Percentiles rank a stretch among this genome's conserved stretches.
Evolutionary conservation across 2,329 filamentous ascomycete genomes (phyloP).

Genomic region (Rhynchosporium graminicola): DNA sequence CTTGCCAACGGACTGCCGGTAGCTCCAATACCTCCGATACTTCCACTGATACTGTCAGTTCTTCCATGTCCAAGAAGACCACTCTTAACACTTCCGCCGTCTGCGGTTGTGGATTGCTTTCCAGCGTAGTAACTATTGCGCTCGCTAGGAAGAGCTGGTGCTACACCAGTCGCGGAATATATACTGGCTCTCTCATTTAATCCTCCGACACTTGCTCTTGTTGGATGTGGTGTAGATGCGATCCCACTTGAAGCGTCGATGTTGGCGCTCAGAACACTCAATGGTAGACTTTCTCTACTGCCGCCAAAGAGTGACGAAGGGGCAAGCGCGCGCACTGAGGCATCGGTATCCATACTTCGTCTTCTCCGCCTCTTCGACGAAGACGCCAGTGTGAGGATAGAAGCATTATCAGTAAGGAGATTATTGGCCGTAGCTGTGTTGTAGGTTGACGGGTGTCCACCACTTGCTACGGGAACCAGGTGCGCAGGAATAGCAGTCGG

Average conservation of each 20-base stretch:
- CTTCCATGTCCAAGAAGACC: constrained; percentile 74
- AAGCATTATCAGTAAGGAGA: constrained; percentile 80
- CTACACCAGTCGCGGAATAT: constrained; percentile 73
- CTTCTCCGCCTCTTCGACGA: constrained; percentile 77
- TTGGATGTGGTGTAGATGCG: constrained; percentile 56
- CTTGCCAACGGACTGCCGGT: constrained; percentile 63
- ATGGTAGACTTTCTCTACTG: constrained; percentile 75
- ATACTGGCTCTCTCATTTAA: constrained; percentile 71
- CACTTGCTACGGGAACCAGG: constrained; percentile 52
- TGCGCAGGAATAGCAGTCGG: constrained; percentile 74
- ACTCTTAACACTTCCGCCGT: constrained; percentile 78
- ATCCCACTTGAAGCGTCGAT: constrained; percentile 51
- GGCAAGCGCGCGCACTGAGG: constrained; percentile 80
- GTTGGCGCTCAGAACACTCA: constrained; percentile 76
- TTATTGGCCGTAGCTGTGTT: constrained; percentile 79
- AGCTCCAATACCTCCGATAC: constrained; percentile 59
- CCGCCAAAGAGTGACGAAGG: constrained; percentile 81
- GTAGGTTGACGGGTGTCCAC: constrained; percentile 68
- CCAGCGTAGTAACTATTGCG: constrained; percentile 79
- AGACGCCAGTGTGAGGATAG: constrained; percentile 80
- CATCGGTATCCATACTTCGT: constrained; percentile 81
- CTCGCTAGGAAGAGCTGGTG: constrained; percentile 68
- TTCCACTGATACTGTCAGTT: constrained; percentile 80
- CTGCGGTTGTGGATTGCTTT: constrained; percentile 51
- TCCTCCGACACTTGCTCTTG: constrained; percentile 45